phyloP scores from a whole-genome alignment of 192 early-diverging fungal species.

The Coemansia sp. region DNA sequence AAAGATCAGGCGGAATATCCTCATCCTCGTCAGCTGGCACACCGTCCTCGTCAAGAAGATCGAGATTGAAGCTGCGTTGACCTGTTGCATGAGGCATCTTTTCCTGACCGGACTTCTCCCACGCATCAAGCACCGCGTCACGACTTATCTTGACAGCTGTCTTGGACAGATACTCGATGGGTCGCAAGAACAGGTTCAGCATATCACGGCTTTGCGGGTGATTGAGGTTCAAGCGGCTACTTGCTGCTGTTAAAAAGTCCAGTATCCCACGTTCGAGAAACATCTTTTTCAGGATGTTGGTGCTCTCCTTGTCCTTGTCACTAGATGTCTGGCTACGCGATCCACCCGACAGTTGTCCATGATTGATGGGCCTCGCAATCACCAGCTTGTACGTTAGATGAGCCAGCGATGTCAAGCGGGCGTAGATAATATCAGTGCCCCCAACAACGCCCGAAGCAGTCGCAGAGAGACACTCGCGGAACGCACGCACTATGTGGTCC shows the following conservation, averaged over 20 bases:
- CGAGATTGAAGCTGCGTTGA: slow-evolving; percentile 39
- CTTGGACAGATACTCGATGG: slow-evolving; percentile 87
- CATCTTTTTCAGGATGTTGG: slow-evolving; percentile 53
- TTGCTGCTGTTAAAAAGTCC: slow-evolving; percentile 70
- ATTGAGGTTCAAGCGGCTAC: slow-evolving; percentile 87
- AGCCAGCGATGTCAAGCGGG: slow-evolving; percentile 46
- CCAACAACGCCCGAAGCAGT: slow-evolving; percentile 19
- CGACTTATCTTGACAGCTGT: slow-evolving; percentile 83
- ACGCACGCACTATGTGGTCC: slow-evolving; percentile 52
- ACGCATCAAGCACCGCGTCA: slow-evolving; percentile 56
- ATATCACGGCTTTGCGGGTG: slow-evolving; percentile 80
- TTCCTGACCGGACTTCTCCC: slow-evolving; percentile 52
- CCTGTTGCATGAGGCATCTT: slow-evolving; percentile 47
- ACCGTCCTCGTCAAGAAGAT: slow-evolving; percentile 41
- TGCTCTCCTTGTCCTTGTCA: slow-evolving; percentile 20
- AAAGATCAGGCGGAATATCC: slow-evolving; percentile 57
- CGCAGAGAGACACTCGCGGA: slow-evolving; percentile 52
- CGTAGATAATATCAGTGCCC: slow-evolving; percentile 43
- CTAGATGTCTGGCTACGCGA: neutral
- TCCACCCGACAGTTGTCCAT: slow-evolving; percentile 14
- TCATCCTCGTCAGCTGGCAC: slow-evolving; percentile 34
- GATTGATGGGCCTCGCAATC: slow-evolving; percentile 45
- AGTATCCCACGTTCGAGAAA: slow-evolving; percentile 93
- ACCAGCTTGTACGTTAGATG: slow-evolving; percentile 49
- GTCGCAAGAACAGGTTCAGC: slow-evolving; percentile 77